These are phyloP conservation scores for Aspergillus sp. DNA, from an alignment of 2,329 filamentous ascomycete genomes.

Conservation along the genomic window DNA sequence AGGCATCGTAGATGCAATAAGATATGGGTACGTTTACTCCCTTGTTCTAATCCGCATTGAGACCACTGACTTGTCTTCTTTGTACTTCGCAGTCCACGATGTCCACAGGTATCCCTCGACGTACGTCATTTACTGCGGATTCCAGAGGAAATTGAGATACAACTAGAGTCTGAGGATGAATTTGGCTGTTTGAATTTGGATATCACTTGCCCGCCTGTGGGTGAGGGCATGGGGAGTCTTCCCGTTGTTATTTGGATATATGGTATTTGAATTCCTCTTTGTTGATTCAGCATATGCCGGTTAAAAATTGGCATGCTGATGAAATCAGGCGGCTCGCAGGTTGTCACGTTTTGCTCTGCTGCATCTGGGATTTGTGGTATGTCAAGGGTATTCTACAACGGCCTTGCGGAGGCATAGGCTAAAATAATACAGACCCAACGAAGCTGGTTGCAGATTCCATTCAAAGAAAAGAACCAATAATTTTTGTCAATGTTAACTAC, in stretches of 20 bases:
- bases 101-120: slow-evolving; percentile 36
- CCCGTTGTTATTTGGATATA: slow-evolving; percentile 43
- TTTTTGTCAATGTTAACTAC: slow-evolving; percentile 39
- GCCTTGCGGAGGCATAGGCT: background rate
- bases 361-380: slow-evolving; percentile 37
- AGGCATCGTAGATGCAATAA: slow-evolving; percentile 26
- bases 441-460: slow-evolving; percentile 32
- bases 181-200: slow-evolving; percentile 40
- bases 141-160: slow-evolving; percentile 25
- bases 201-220: slow-evolving; percentile 23
- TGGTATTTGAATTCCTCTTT: slow-evolving; percentile 17
- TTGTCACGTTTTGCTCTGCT: slow-evolving; percentile 38
- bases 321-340: slow-evolving; percentile 33
- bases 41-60: background rate
- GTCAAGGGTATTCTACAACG: slow-evolving; percentile 1
- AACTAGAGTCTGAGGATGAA: slow-evolving; percentile 33
- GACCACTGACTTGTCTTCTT: background rate
- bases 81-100: slow-evolving; percentile 27
- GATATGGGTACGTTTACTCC: slow-evolving; percentile 19
- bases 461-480: slow-evolving; percentile 26
- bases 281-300: background rate
- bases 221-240: slow-evolving; percentile 4
- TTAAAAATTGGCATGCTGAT: background rate
- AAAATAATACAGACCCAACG: slow-evolving; percentile 21
- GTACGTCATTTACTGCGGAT: slow-evolving; percentile 39